Conservation (phyloP, 1,284 basidiomycete species). For the Ustilago cynodontis region DNA sequence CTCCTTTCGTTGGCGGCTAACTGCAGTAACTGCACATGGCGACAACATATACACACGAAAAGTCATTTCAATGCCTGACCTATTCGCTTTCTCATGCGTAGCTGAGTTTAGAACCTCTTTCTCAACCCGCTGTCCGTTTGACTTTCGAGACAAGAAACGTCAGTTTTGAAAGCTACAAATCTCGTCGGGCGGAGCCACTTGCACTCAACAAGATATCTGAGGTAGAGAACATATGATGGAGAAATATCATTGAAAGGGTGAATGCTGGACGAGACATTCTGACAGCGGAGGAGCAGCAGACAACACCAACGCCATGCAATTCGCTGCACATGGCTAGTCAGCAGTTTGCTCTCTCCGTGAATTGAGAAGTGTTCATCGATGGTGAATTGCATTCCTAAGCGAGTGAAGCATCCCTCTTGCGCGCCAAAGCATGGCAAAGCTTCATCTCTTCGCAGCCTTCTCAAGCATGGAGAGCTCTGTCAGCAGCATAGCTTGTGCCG, state of each 20-base stretch:
- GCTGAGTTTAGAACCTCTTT: constrained; percentile 6
- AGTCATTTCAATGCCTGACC: constrained; percentile 5
- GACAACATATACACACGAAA: constrained; percentile 3
- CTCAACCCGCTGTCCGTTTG: not conserved
- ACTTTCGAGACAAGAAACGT: too few relatives aligned
- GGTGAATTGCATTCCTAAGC: constrained; percentile 27
- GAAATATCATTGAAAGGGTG: too few relatives aligned
- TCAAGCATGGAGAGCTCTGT: not conserved
- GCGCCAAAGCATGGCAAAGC: not conserved
- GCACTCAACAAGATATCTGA: too few relatives aligned
- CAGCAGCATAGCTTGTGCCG: not conserved
- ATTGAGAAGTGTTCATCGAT: constrained; percentile 15
- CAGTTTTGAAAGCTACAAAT: too few relatives aligned
- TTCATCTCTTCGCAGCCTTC: not conserved
- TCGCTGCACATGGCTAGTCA: constrained; percentile 30
- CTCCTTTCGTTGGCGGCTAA: not conserved
- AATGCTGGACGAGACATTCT: too few relatives aligned
- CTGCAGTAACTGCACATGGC: not conserved
- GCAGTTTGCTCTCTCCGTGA: not conserved
- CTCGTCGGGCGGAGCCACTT: too few relatives aligned
- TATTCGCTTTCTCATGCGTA: constrained; percentile 15
- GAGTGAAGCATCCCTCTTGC: constrained; percentile 12
- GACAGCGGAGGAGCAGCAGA: not conserved
- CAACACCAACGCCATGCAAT: not conserved
- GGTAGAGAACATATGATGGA: too few relatives aligned